Conservation (phyloP, 768 basidiomycete genomes). For the Mycena rebaudengoi region DNA sequence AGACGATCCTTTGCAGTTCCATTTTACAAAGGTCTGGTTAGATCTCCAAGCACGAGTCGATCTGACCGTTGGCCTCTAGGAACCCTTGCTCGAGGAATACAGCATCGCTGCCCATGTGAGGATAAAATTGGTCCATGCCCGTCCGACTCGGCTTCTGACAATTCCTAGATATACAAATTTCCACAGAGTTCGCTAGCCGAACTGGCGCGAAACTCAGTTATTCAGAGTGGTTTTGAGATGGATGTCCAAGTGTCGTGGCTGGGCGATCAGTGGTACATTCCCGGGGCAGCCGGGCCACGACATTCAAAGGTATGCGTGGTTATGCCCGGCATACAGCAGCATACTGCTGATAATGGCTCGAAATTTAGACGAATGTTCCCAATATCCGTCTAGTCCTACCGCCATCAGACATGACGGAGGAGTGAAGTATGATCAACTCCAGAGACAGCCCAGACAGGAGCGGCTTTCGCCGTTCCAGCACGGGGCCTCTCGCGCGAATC, state of each 20-base stretch:
- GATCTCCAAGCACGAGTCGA: background rate
- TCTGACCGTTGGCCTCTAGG: conserved; percentile 65
- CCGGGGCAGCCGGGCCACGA: conserved; percentile 94
- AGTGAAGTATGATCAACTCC: conserved; percentile 77
- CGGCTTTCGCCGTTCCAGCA: no score
- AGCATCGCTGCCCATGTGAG: conserved; percentile 95
- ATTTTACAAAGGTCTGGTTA: conserved; percentile 88
- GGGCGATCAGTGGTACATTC: conserved; percentile 91
- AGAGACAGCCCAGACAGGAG: no score
- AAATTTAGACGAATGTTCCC: conserved; percentile 95
- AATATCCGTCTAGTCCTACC: conserved; percentile 88
- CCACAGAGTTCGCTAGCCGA: conserved; percentile 95
- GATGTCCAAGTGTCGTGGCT: conserved; percentile 97
- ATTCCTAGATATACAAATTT: conserved; percentile 90
- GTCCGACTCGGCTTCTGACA: background rate
- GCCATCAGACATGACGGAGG: conserved; percentile 91
- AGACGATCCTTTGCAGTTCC: conserved; percentile 96
- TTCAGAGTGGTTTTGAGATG: conserved; percentile 99
- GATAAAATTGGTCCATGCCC: conserved; percentile 3
- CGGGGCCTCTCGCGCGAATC: no score
- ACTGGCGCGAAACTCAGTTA: conserved; percentile 96
- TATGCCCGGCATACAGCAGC: background rate
- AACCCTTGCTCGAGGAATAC: conserved; percentile 95
- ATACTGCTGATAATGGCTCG: background rate
- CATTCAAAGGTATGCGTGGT: conserved; percentile 84